These are phyloP conservation scores for Poa annua DNA, from an alignment of 176 grass and related monocot genomes.

Conservation along the genomic window DNA sequence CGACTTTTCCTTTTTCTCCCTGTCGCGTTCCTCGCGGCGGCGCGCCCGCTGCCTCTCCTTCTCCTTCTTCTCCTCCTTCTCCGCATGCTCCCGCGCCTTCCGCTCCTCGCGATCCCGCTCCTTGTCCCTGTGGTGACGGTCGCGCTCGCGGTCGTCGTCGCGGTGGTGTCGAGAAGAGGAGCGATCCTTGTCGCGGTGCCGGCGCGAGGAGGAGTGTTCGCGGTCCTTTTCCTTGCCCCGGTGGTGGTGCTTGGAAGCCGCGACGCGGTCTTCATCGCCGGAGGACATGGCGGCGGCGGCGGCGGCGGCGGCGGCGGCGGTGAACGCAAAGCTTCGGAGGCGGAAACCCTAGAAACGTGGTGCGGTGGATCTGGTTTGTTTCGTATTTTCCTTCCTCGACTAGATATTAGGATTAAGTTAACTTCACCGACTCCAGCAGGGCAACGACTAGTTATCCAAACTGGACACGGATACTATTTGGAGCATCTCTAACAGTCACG, in stretches of 20 bases:
- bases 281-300: slow-evolving; percentile 46
- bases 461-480: no score
- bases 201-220: slow-evolving; percentile 38
- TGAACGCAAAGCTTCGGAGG: slow-evolving; percentile 18
- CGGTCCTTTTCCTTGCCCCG: slow-evolving; percentile 49
- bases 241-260: slow-evolving; percentile 47
- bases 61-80: slow-evolving; percentile 45
- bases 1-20: slow-evolving; percentile 52
- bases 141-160: slow-evolving; percentile 52
- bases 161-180: slow-evolving; percentile 43
- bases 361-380: slow-evolving; percentile 1
- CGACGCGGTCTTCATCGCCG: slow-evolving; percentile 40
- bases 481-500: no score
- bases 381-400: not conserved
- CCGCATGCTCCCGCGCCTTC: slow-evolving; percentile 46
- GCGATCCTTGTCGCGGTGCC: slow-evolving; percentile 35
- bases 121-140: slow-evolving; percentile 43
- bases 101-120: slow-evolving; percentile 41
- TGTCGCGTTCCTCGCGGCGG: slow-evolving; percentile 58
- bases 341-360: slow-evolving; percentile 44
- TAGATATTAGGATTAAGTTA: slow-evolving; percentile 2
- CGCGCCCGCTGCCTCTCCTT: slow-evolving; percentile 44
- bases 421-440: not conserved
- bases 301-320: slow-evolving; percentile 34
- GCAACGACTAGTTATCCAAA: no score